Base-by-base conservation (phyloP, 345 rosid genomes). In the Salix suchowensis region DNA sequence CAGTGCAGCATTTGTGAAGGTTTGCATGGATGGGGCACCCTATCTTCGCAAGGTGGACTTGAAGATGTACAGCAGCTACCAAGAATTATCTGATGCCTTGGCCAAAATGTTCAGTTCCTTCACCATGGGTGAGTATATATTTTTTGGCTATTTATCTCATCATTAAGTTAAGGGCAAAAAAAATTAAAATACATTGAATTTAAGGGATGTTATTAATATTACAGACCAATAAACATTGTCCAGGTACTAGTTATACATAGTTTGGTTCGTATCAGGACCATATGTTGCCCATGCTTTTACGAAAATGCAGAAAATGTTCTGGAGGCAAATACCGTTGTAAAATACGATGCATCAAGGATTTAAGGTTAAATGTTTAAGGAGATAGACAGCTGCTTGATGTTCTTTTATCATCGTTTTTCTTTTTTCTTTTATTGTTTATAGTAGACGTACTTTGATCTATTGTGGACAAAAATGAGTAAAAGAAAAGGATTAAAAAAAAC, bases 21-120 rank as follows among this genome's bases (percentile, higher is more conserved):
- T 95, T 3, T 88, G 91, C 85, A 95, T 95, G 96, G 98, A 93
- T 62, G 98, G 98, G 60, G 98, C 98, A 32, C 98, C 98, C 0
- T 95, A 93, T 80, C 89, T 95, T 52, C 91, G 98, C 50, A 95
- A 95, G 86, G 96, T 95, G 55, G 97, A 95, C 88, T 87, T 95
- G 81, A 95, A 89, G 91, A 87, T 88, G 92, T 90, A 95, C 87
- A 84, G 79, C 75, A 91, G 97, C 86, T 95, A 95, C 81, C 88
- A 88, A 82, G 85, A 95, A 73, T 87, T 95, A 5, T 95, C 98
- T 73, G 92, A 91, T 83, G 93, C 97, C 58, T 86, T 95, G 68
- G 91, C 92, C 78, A 93, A 90, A 82, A 95, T 93, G 97, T 93
- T 95, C 87, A 90, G 97, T 80, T 93, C 97, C 86, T 95, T 95